These are phyloP conservation scores for Lasiosphaeris hirsuta DNA, from an alignment of 495 filamentous ascomycete species.

Conservation along the genomic window DNA sequence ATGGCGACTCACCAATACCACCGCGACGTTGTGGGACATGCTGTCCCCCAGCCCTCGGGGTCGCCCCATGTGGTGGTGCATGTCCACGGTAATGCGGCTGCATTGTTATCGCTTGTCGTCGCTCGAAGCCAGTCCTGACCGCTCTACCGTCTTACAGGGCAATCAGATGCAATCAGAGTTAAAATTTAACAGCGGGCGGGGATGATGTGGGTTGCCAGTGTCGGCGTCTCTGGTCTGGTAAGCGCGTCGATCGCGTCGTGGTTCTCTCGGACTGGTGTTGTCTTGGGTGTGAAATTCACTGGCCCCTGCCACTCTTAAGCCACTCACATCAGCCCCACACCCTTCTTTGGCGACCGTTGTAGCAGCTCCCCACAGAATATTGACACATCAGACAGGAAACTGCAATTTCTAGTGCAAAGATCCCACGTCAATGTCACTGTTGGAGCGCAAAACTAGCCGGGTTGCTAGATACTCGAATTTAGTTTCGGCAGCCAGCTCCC, in stretches of 20 bases:
- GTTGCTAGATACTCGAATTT: too few relatives aligned
- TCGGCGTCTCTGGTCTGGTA: constrained; percentile 5
- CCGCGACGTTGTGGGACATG: constrained; percentile 42
- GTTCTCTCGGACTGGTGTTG: constrained; percentile 12
- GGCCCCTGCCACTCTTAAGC: neutral
- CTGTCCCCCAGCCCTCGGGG: constrained; percentile 24
- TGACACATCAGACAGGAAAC: too few relatives aligned
- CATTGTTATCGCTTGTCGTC: constrained; percentile 31
- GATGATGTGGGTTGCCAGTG: constrained; percentile 1
- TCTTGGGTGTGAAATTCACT: constrained; percentile 6
- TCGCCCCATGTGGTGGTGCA: constrained; percentile 38
- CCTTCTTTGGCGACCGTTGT: too few relatives aligned
- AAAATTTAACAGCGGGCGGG: neutral
- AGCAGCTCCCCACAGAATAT: too few relatives aligned
- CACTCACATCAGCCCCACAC: too few relatives aligned
- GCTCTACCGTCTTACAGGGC: too few relatives aligned
- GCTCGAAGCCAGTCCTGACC: neutral
- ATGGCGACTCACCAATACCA: constrained; percentile 45
- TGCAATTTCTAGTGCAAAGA: too few relatives aligned
- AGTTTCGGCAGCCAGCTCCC: too few relatives aligned
- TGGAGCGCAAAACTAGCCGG: too few relatives aligned
- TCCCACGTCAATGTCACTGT: too few relatives aligned
- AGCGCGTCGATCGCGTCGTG: constrained; percentile 16
- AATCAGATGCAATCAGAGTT: too few relatives aligned
- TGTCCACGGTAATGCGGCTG: constrained; percentile 48